Evolutionary conservation across 1,284 basidiomycete genomes (phyloP), one percentile per base, ranked within the genome.

Genomic region (Moniliella sp.): DNA sequence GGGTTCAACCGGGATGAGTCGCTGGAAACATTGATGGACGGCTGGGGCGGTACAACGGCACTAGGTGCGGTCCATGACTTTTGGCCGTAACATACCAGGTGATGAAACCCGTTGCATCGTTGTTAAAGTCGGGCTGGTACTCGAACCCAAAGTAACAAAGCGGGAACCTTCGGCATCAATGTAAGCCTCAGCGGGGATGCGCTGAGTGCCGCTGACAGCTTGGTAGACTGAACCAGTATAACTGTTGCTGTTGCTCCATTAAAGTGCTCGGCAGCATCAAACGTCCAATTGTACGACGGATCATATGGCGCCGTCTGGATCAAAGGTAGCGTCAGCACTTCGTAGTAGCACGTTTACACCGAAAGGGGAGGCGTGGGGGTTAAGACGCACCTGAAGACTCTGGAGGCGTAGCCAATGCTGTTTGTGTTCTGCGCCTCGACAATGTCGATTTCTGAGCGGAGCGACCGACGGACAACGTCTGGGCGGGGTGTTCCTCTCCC

Each of bases 341-440:
- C n/a, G n/a, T n/a, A n/a, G n/a, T n/a, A n/a, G n/a, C n/a, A n/a
- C n/a, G n/a, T n/a, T n/a, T n/a, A n/a, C n/a, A n/a, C n/a, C n/a
- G n/a, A n/a, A n/a, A n/a, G n/a, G n/a, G n/a, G n/a, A n/a, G n/a
- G n/a, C n/a, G n/a, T n/a, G n/a, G n/a, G n/a, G n/a, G n/a, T n/a
- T n/a, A n/a, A n/a, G n/a, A 1, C 53, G 57, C 13, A 52, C 37
- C 36, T 61, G 58, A 19, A 50, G 42, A n/a, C 57, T 57, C 39
- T 51, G 44, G 52, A 60, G 3, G 49, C 55, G 21, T 40, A 46
- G 17, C 46, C 45, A 16, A 37, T 37, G 8, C 18, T 19, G 15
- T 19, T 52, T 72, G 74, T 63, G 69, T 65, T 65, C 45, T 73
- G 68, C 3, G 52, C 48, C 37, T 62, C 57, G 31, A 57, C 43